Evolutionary conservation across 1,284 basidiomycete species (phyloP).

Genomic region (Hymenochaete sp.): DNA sequence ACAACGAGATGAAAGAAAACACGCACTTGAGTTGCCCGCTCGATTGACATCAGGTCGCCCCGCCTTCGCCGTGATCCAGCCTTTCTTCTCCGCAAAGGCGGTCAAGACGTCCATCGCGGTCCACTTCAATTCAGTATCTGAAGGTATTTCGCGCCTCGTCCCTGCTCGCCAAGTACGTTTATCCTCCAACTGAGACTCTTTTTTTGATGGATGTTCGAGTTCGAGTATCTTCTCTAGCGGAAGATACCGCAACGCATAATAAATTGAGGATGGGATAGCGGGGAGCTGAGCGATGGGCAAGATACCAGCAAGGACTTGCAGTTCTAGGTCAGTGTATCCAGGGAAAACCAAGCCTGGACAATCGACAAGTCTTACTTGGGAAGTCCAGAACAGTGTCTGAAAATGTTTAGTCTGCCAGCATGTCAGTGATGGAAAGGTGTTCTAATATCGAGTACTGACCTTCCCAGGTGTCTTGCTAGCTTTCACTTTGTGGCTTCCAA

Average conservation of each 20-base stretch:
- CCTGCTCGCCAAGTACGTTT: constrained; percentile 66
- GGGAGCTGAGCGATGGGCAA: constrained; percentile 86
- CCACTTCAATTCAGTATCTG: constrained; percentile 36
- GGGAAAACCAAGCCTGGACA: constrained; percentile 84
- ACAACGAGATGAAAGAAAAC: constrained; percentile 1
- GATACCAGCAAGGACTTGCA: constrained; percentile 63
- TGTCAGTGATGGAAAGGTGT: neutral
- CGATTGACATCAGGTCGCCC: constrained; percentile 82
- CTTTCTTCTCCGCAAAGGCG: constrained; percentile 67
- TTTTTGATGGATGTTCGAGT: constrained; percentile 43
- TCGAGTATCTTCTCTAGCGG: constrained; percentile 70
- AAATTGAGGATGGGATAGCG: constrained; percentile 67
- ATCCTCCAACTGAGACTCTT: constrained; percentile 36
- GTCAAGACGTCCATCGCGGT: constrained; percentile 76
- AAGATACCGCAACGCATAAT: constrained; percentile 59
- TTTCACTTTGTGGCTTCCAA: constrained; percentile 73
- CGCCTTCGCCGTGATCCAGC: constrained; percentile 83
- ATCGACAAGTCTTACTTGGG: constrained; percentile 74
- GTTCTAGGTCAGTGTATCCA: constrained; percentile 68
- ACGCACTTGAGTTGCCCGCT: constrained; percentile 81
- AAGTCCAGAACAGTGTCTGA: constrained; percentile 84
- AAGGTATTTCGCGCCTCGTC: constrained; percentile 29
- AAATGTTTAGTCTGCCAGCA: constrained; percentile 77
- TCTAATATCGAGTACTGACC: constrained; percentile 29
- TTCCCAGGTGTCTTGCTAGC: constrained; percentile 90